Base-by-base conservation (phyloP, 2,329 filamentous ascomycete species). In the Fusarium metavorans region DNA sequence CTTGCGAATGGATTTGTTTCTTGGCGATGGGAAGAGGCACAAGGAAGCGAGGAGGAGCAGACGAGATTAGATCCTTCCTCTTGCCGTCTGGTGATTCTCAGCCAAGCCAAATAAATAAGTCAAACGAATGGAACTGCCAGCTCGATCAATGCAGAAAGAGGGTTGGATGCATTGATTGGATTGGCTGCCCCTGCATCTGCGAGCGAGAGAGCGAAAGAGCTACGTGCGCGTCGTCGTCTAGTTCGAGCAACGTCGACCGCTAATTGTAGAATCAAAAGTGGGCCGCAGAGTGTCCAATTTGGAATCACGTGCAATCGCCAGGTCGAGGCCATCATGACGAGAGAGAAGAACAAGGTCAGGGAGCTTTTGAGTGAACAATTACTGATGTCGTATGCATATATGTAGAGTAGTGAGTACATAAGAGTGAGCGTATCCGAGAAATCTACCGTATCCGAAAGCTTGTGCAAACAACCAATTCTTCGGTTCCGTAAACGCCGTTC, bases 151-250 rank as follows among this genome's bases (percentile, higher is more conserved):
- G 54, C 52, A 69, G 63, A 64, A 35, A 59, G 60, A 52, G 27
- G 48, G 27, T 50, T 27, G 25, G 18, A 59, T 68, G 60, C 70
- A 57, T 57, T 76, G 77, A 73, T 75, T 59, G 37, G 56, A 66
- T 66, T 76, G 67, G 73, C 37, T 37, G 65, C 76, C 75, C 70
- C 70, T 77, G 73, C 71, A 68, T 74, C 62, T 25, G 54, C 62
- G 37, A 66, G 45, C 41, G 48, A 52, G 25, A 11, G 43, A 48
- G 16, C 41, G 43, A 48, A 14, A 23, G 48, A 52, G 48, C 48
- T 32, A 52, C 63, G 67, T 75, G 64, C 60, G 66, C 20, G 66
- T 67, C 32, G 71, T 64, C 54, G 45, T 61, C 50, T 67, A 64
- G 68, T 65, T 72, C 52, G 39, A 72, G 63, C 32, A 73, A 73